A percentile compares a stretch with the other conserved stretches of the same genome.
Evolutionary conservation across 306 rosid species (phyloP).

Genomic region (Trichosanthes truncata): DNA sequence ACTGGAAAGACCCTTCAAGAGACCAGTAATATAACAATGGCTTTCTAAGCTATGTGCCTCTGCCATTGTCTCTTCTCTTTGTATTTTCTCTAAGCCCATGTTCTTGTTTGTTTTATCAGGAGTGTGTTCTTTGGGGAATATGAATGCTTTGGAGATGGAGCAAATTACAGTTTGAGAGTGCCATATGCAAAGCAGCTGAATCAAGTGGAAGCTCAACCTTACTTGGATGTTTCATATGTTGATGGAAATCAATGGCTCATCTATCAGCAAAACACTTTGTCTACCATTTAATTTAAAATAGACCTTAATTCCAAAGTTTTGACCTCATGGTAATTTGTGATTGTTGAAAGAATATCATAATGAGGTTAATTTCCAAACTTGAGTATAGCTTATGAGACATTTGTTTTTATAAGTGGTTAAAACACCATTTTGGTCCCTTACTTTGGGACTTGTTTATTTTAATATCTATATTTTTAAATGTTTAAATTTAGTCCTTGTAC

Average conservation of each 20-base stretch:
- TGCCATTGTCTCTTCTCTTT: not conserved
- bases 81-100: not conserved
- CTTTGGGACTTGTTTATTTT: no score
- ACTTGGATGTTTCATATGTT: constrained; percentile 34
- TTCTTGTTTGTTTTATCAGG: constrained; percentile 18
- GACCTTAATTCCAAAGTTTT: no score
- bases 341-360: no score
- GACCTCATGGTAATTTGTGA: no score
- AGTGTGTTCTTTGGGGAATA: constrained; percentile 66
- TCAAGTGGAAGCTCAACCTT: constrained; percentile 38
- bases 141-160: constrained; percentile 43
- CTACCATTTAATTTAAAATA: not conserved
- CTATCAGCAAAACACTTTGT: constrained; percentile 14
- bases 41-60: not conserved
- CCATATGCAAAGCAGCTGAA: constrained; percentile 57
- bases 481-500: no score
- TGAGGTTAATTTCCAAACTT: no score
- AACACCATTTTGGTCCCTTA: no score
- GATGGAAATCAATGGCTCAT: constrained; percentile 49
- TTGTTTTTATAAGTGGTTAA: no score
- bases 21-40: constrained; percentile 26
- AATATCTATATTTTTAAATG: no score
- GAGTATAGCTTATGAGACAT: no score
- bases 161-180: constrained; percentile 40
- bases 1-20: constrained; percentile 61